Percentiles rank a stretch among this genome's conserved stretches.
Evolutionary conservation across 1,284 basidiomycete species (phyloP).

Genomic region (Neolentinus lepideus): DNA sequence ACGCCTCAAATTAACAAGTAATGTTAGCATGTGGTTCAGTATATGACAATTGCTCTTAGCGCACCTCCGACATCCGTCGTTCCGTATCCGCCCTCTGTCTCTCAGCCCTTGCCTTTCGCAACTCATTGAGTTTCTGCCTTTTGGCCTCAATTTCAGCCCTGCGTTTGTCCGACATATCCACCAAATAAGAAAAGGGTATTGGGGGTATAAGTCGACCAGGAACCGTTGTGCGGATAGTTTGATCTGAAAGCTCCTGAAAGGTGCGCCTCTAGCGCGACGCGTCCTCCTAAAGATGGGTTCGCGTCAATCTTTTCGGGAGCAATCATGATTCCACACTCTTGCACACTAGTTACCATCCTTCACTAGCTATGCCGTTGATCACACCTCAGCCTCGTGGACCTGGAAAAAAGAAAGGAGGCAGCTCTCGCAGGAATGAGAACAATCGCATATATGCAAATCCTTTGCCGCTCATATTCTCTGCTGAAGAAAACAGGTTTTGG

Average conservation of each 20-base stretch:
- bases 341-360: neutral
- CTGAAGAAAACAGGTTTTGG: slow-evolving; percentile 21
- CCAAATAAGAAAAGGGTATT: neutral
- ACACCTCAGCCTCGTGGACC: slow-evolving; percentile 7
- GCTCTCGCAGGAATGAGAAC: slow-evolving; percentile 49
- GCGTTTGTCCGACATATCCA: slow-evolving; percentile 35
- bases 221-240: too few relatives aligned
- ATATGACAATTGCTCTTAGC: slow-evolving; percentile 10
- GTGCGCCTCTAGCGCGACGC: neutral
- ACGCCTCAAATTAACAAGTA: too few relatives aligned
- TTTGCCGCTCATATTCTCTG: slow-evolving; percentile 50
- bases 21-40: neutral
- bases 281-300: neutral
- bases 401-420: slow-evolving; percentile 34
- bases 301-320: neutral
- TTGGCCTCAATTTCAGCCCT: slow-evolving; percentile 90
- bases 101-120: slow-evolving; percentile 66
- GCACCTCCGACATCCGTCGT: slow-evolving; percentile 36
- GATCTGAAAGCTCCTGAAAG: neutral
- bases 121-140: slow-evolving; percentile 79
- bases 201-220: neutral
- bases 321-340: neutral
- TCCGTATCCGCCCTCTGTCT: slow-evolving; percentile 57
- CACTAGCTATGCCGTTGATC: slow-evolving; percentile 1
- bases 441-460: slow-evolving; percentile 61